phyloP scores from a whole-genome alignment of 2,329 filamentous ascomycete genomes.

The Coniochaeta ligniaria region DNA sequence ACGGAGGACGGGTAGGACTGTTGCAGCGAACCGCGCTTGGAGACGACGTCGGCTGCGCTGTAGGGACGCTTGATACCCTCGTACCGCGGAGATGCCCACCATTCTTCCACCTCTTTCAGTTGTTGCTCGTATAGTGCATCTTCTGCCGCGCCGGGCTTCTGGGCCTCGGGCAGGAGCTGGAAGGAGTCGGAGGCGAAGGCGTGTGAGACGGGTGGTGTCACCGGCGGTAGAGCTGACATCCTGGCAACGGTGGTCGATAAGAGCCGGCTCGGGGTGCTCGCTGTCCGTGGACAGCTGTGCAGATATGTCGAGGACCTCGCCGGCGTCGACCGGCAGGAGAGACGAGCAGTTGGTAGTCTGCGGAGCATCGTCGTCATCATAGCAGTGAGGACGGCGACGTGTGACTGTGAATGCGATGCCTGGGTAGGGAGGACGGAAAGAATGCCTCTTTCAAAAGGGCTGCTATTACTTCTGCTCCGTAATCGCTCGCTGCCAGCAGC shows the following conservation, averaged over 20 bases:
- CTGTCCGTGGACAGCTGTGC: not conserved
- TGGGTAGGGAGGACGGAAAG: not conserved
- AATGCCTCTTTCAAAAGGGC: not conserved
- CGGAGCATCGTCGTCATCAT: constrained; percentile 2
- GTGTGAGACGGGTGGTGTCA: constrained; percentile 54
- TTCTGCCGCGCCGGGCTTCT: constrained; percentile 74
- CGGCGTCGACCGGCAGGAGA: constrained; percentile 1
- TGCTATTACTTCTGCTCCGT: not conserved
- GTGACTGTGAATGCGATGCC: not conserved
- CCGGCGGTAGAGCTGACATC: constrained; percentile 46
- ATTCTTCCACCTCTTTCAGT: constrained; percentile 75
- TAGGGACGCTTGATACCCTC: constrained; percentile 89
- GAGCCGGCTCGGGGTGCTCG: constrained; percentile 13
- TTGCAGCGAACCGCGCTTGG: constrained; percentile 81
- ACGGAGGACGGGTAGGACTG: constrained; percentile 87
- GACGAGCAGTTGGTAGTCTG: not conserved
- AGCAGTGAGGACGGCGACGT: not conserved
- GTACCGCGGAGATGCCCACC: constrained; percentile 84
- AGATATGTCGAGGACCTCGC: not conserved
- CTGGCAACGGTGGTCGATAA: constrained; percentile 31
- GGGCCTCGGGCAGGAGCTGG: constrained; percentile 70
- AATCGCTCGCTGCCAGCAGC: not conserved
- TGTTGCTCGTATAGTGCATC: constrained; percentile 81
- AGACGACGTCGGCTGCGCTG: constrained; percentile 82
- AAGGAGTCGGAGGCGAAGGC: constrained; percentile 67